Evolutionary conservation across 2,329 filamentous ascomycete species (phyloP), one percentile per base, ranked within the genome.

Genomic region (Fusarium nematophilum): DNA sequence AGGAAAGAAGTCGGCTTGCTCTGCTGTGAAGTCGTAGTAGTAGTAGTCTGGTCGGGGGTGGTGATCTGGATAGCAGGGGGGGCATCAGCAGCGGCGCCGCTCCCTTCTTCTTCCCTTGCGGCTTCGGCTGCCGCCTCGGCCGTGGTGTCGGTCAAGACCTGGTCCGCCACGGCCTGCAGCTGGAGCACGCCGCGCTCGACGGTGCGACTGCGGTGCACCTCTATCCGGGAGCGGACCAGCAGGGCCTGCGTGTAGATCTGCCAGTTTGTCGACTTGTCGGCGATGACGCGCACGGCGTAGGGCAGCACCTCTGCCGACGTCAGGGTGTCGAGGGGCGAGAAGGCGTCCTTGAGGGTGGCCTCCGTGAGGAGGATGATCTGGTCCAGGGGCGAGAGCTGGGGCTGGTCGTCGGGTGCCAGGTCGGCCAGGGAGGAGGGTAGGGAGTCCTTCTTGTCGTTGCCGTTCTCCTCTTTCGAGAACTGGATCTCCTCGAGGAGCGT

Each of bases 241-340:
- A 99, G 81, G 0, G 93, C 95, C 72, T 98, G 93, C 0, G 95
- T 97, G 72, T 98, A 98, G 27, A 97, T 89, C 73, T 98, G 95
- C 95, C 95, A 99, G 74, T 98, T 99, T 1, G 92, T 94, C 38
- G 90, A 90, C 65, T 94, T 93, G 57, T 95, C 93, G 8, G 90
- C 86, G 2, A 99, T 82, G 0, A 98, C 95, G 33, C 95, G 87
- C 2, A 89, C 90, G 1, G 95, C 95, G 72, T 94, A 99, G 0
- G 95, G 95, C 1, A 96, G 77, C 5, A 96, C 94, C 72, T 98
- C 92, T 76, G 98, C 93, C n/a, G 93, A 85, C 0, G 93, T 98
- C 1, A 99, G 80, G 0, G 91, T 89, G 72, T 98, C 90, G 1
- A 87, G 82, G 0, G 95, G 93, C 0, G 93, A 90, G 60, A 88